Evolutionary conservation across 2,329 filamentous ascomycete species (phyloP), one percentile per base, ranked within the genome.

Genomic region (Cyphellophora europaea): DNA sequence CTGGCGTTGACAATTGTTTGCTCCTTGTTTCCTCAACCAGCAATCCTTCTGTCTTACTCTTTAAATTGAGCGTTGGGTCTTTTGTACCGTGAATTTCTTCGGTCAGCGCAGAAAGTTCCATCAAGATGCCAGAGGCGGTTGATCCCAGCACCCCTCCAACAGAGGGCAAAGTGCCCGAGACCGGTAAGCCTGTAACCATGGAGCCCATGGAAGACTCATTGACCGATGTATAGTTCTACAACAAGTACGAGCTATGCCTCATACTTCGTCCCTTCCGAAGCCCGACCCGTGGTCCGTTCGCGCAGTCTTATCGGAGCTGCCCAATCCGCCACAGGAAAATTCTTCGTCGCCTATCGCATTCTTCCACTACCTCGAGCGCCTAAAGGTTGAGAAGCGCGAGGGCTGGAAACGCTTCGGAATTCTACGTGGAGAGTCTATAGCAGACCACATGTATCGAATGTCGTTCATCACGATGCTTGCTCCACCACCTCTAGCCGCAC

Each of bases 361-460:
- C 67, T 93, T 98, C 62, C 91, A 98, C 66, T 71, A 95, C 41
- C 75, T 98, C 44, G 84, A 93, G 61, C 82, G 84, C 32, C 74
- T 98, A 38, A 98, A 98, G 73, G 95, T 88, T 5, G 94, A 84
- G 42, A 93, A 93, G 61, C 82, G 91, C 41, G 91, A 95, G 62
- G 91, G 91, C 46, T 98, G 91, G 91, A 76, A 83, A 37, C 77
- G 91, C 23, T 95, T 95, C 56, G 78, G 77, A 25, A 86, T 98
- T 48, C 48, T 57, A 37, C 46, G 48, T 38, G 82, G 85, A 56
- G 91, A 98, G 61, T 93, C 86, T 2, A 95, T 98, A 54, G 74
- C 85, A 35, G 91, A 98, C 65, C 91, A 98, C 71, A 98, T 98
- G 91, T 98, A 96, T 64, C 87, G 91, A 63, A 98, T 98, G 91